Evolutionary conservation across 2,329 filamentous ascomycete species (phyloP), one percentile per base, ranked within the genome.

Genomic region (Diplodia scrobiculata): DNA sequence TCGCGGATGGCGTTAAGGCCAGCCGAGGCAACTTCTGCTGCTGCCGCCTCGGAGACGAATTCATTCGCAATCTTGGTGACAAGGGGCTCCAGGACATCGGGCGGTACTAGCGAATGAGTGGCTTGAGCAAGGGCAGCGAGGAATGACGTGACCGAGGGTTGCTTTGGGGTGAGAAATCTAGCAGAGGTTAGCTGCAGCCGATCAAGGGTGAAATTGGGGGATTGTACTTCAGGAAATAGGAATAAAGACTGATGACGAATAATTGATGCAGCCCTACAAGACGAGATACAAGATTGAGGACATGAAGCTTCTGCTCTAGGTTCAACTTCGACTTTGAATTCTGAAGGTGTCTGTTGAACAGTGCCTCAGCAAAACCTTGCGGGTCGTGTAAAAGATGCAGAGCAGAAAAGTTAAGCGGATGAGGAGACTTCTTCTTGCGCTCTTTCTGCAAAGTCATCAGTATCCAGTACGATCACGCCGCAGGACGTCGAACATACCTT

Each of bases 21-120:
- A 4, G 95, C 94, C 3, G 93, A 89, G 0, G 91, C 91, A 34
- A 99, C 94, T 77, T 98, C 93, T 3, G 91, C 86, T 0, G 95
- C 93, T 0, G 93, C 88, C 1, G 92, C 95, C 79, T 99, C 95
- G 0, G 92, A 97, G 1, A 99, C 94, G 74, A 99, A 99, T 76
- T 99, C 95, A 74, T 98, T 97, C 36, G 95, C 94, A 72, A 99
- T 98, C 80, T 97, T 98, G 76, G 92, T 89, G 1, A 99, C 83
- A 4, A 98, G 81, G 0, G 95, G 94, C 76, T 98, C 93, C 11
- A 99, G 83, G 0, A 89, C 90, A 81, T 99, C 95, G 0, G 94
- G 94, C 0, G 95, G 95, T 0, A 99, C 93, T 45, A 97, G 84
- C 69, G 89, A 90, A 76, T 99, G 95, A 7, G 92, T 92, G 3